A percentile compares a stretch with the other conserved stretches of the same genome.
These are phyloP conservation scores for Angophora floribunda DNA, from an alignment of 345 rosid genomes.

Conservation along the genomic window DNA sequence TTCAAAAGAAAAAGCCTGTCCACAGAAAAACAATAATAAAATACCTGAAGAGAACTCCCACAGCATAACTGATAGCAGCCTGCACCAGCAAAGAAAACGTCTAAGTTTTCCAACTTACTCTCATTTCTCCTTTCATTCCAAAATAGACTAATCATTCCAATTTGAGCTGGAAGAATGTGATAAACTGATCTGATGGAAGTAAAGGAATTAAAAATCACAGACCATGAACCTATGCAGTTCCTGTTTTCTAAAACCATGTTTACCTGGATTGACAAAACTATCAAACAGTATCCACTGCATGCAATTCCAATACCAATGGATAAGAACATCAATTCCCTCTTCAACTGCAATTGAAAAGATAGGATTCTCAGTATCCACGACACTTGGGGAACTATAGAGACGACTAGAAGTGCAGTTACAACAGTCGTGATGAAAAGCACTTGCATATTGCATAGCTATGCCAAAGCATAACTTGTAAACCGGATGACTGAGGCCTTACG, in stretches of 20 bases:
- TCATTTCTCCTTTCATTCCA: not conserved
- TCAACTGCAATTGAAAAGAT: constrained; percentile 40
- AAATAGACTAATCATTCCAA: not conserved
- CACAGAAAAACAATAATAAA: not conserved
- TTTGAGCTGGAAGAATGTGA: not conserved
- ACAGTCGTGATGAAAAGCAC: not conserved
- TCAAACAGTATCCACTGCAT: constrained; percentile 73
- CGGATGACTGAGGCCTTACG: not conserved
- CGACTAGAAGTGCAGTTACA: not conserved
- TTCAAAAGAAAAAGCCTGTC: not conserved
- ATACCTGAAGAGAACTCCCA: constrained; percentile 83
- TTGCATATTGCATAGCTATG: not conserved
- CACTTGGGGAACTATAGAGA: not conserved
- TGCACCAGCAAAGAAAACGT: constrained; percentile 5
- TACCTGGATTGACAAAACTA: constrained; percentile 70
- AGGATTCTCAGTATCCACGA: not conserved
- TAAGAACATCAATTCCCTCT: constrained; percentile 66
- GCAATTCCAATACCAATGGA: constrained; percentile 77
- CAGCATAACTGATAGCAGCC: constrained; percentile 83
- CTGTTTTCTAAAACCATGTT: not conserved
- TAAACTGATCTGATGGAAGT: not conserved
- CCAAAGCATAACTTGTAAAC: not conserved
- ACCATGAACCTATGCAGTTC: not conserved
- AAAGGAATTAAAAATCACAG: not conserved
- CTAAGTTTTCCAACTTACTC: not conserved